Percentiles rank a stretch among this genome's conserved stretches.
Conservation (phyloP, 164 flowering plant genomes). For the Tetrastigma voinierianum region DNA sequence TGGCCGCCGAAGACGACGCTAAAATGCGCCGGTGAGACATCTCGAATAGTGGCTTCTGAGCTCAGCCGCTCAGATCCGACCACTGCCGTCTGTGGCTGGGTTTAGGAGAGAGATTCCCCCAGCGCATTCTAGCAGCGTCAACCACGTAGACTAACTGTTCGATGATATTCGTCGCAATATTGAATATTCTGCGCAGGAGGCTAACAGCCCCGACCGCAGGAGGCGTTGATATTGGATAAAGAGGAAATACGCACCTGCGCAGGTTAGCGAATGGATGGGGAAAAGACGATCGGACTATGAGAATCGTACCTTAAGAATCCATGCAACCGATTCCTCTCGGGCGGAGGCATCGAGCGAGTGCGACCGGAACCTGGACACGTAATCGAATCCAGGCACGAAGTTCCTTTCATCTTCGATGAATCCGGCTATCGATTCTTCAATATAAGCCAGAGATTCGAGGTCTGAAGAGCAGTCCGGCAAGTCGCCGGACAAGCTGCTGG, state of each 20-base stretch:
- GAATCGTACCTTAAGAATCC: constrained; percentile 87
- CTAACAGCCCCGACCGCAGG: neutral
- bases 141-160: neutral
- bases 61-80: neutral
- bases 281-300: neutral
- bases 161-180: constrained; percentile 8
- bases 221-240: neutral
- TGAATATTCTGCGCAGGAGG: too few species aligned
- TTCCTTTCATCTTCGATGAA: constrained; percentile 66
- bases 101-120: neutral
- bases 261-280: neutral
- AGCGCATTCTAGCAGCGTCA: constrained; percentile 14
- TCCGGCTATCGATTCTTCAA: constrained; percentile 59
- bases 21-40: neutral
- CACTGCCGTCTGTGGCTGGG: too few species aligned
- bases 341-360: constrained; percentile 64
- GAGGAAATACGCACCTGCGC: neutral
- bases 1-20: neutral
- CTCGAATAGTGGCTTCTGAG: neutral
- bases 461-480: constrained; percentile 47
- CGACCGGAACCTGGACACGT: constrained; percentile 42
- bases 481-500: constrained; percentile 42
- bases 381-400: constrained; percentile 57
- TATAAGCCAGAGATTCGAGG: constrained; percentile 32
- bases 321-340: constrained; percentile 64